Percentiles rank a stretch among this genome's conserved stretches.
Evolutionary conservation across 2,329 filamentous ascomycete genomes (phyloP).

Genomic region (Penicillium digitatum): DNA sequence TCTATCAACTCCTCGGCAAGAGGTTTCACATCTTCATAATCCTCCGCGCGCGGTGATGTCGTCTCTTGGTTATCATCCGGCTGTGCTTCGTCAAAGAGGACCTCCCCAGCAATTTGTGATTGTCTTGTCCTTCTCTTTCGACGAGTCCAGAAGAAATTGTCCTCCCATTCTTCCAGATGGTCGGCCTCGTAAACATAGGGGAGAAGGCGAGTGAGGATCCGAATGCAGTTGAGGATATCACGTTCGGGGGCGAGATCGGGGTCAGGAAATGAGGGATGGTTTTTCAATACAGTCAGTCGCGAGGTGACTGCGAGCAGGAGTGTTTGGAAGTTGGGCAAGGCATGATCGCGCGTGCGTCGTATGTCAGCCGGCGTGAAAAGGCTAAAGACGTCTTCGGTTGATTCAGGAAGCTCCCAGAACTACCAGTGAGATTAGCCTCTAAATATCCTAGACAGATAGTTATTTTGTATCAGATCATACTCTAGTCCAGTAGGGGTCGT

Average conservation of each 20-base stretch:
- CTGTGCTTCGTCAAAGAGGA: constrained; percentile 76
- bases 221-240: constrained; percentile 92
- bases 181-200: constrained; percentile 92
- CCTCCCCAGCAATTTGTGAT: constrained; percentile 63
- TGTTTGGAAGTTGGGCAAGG: constrained; percentile 84
- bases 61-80: constrained; percentile 51
- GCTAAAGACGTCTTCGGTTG: constrained; percentile 92
- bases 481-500: constrained; percentile 89
- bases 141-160: constrained; percentile 84
- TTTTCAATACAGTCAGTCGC: constrained; percentile 73
- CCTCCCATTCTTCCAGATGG: constrained; percentile 76
- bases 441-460: background rate
- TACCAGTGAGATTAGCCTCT: constrained; percentile 40
- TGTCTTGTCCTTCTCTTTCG: constrained; percentile 68
- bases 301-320: constrained; percentile 79
- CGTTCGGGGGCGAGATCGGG: constrained; percentile 74
- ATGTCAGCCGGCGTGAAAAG: constrained; percentile 88
- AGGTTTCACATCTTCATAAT: constrained; percentile 78
- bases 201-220: constrained; percentile 81
- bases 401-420: constrained; percentile 98
- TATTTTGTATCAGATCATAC: constrained; percentile 50
- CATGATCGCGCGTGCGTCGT: constrained; percentile 77
- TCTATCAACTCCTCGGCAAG: constrained; percentile 91
- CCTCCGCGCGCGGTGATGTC: constrained; percentile 46
- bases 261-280: constrained; percentile 88